Evolutionary conservation across 1,284 basidiomycete genomes (phyloP), one percentile per base, ranked within the genome.

Genomic region (Sporisorium graminicola): DNA sequence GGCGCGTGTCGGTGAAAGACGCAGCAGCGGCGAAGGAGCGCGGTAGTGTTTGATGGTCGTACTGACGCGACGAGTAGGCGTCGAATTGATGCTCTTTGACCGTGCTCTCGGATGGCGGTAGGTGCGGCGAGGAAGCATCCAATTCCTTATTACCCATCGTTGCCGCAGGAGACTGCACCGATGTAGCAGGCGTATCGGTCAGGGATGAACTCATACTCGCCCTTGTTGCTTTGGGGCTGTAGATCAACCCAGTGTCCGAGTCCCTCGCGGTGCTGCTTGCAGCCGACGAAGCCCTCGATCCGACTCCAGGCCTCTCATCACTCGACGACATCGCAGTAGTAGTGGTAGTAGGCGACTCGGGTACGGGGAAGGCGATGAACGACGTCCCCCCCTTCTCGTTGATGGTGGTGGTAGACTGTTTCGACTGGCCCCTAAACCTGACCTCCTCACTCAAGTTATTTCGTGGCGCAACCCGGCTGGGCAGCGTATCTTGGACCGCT

Each of bases 351-450:
- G 40, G 40, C 29, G 47, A 49, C 26, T 2, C 16, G 8, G 46
- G 31, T 0, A 56, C n/a, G 5, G 72, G 72, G 27, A 74, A 74
- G 0, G 72, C 62, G 42, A 74, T 74, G 35, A 59, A 73, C 3
- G 63, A 65, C 55, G 56, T 33, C n/a, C 35, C 12, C 20, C 14
- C 33, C 12, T 8, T n/a, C n/a, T n/a, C n/a, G n/a, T n/a, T 24
- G 16, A 10, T 51, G 9, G 16, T 40, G 26, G 27, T 14, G 18
- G 37, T 14, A 16, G 26, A 33, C 22, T 27, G 35, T 24, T 42
- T n/a, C 20, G 31, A 20, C n/a, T 31, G 16, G 5, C 40, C 44
- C 7, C 72, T 50, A 20, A 69, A 74, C 13, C 59, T 26, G 2
- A 74, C 63, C 46, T 74, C 62, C 3, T 74, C 54, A 47, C 62